Evolutionary conservation across 2,329 filamentous ascomycete genomes (phyloP), one percentile per base, ranked within the genome.

Genomic region (Thelonectria blattea): DNA sequence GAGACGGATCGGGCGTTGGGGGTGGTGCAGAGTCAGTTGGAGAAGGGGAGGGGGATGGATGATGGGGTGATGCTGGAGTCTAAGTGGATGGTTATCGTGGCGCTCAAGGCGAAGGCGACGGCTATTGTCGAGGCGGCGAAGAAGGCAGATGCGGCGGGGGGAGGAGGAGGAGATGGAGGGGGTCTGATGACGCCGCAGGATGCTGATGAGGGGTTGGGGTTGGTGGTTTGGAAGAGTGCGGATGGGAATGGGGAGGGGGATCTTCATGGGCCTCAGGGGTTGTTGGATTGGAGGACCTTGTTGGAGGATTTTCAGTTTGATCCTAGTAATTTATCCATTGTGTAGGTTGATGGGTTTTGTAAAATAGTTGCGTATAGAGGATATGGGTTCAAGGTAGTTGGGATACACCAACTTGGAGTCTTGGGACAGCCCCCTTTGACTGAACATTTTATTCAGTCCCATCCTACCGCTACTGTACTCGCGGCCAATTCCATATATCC

Each of bases 1-100:
- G 67, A 67, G 18, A 68, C 69, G 0, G 69, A 72, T 0, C 66
- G 74, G 17, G 79, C 75, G 0, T 79, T 80, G 73, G 46, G 63
- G 0, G 56, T 55, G 1, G 65, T 72, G 0, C 65, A 70, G 9
- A 3, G 47, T 0, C 68, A 72, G 2, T 51, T 65, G 2, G 50
- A 39, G 1, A 37, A 27, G 15, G 59, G 64, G 27, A 60, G 60
- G 2, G 6, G 7, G 10, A 30, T 17, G 0, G 60, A 53, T 2
- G 22, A 56, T 1, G 47, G 24, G 0, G 49, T 57, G 2, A 5
- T 63, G 10, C 54, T 54, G 7, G 69, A 67, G 1, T 56, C 71
- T 14, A 76, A 76, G 57, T 75, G 73, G 71, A 65, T 67, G 12
- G 67, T 75, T 1, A 65, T 77, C 2, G 65, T 62, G 11, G 71